Conservation (phyloP, 805 yeast genomes). For the Candida boidinii region DNA sequence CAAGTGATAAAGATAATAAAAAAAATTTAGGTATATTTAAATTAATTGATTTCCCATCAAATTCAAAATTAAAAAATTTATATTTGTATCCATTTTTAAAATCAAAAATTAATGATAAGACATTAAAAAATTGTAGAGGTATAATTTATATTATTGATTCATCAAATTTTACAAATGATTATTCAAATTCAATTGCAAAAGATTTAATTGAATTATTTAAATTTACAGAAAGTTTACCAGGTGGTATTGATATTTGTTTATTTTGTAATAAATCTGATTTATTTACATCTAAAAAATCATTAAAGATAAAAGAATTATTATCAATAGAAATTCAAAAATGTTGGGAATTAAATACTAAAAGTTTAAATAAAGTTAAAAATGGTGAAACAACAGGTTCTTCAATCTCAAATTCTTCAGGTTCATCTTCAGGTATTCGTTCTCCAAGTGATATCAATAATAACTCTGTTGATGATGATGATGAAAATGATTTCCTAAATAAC, state of each 20-base stretch:
- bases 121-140: constrained; percentile 46
- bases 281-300: constrained; percentile 71
- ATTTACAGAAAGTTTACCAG: constrained; percentile 51
- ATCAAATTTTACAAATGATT: constrained; percentile 39
- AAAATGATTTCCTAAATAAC: constrained; percentile 25
- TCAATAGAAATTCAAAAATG: constrained; percentile 57
- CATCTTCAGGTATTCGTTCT: no score
- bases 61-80: constrained; percentile 57
- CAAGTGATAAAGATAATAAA: constrained; percentile 25
- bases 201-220: constrained; percentile 52
- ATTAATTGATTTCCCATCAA: constrained; percentile 86
- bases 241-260: constrained; percentile 65
- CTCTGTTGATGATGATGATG: constrained; percentile 16
- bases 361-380: constrained; percentile 36
- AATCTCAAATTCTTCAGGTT: no score
- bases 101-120: constrained; percentile 20
- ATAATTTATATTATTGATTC: constrained; percentile 75
- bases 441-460: constrained; percentile 32
- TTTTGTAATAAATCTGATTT: constrained; percentile 83
- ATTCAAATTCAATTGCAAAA: constrained; percentile 45
- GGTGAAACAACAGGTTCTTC: no score
- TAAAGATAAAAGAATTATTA: constrained; percentile 48
- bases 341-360: constrained; percentile 37
- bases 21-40: constrained; percentile 28
- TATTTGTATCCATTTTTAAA: constrained; percentile 39